Conservation (phyloP, 106 monocot species). For the Platanthera zijinensis region DNA sequence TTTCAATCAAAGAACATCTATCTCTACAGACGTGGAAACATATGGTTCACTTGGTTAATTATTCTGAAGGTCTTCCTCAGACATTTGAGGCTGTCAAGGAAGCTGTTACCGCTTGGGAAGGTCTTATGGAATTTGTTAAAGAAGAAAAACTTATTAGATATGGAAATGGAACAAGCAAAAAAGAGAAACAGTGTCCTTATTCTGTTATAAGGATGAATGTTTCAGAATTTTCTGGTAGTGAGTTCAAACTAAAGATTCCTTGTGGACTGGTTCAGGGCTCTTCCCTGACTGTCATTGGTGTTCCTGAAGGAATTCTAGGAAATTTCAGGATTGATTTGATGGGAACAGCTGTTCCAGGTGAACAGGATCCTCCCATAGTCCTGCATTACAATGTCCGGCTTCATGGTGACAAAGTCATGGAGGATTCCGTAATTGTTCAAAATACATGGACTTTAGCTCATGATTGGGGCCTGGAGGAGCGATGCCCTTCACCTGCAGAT, state of each 20-base stretch:
- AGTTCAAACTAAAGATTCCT: conserved; percentile 68
- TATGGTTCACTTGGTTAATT: conserved; percentile 40
- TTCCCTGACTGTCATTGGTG: conserved; percentile 83
- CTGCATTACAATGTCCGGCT: conserved; percentile 88
- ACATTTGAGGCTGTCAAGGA: conserved; percentile 79
- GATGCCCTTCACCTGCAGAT: conserved; percentile 58
- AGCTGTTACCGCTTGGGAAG: conserved; percentile 63
- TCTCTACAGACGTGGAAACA: conserved; percentile 75
- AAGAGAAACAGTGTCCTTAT: conserved; percentile 83
- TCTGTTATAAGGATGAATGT: conserved; percentile 82
- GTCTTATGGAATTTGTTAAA: conserved; percentile 54
- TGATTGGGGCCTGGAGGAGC: conserved; percentile 90
- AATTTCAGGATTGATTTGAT: conserved; percentile 74
- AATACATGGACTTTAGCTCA: conserved; percentile 82
- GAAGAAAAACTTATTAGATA: conserved; percentile 30
- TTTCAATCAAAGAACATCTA: conserved; percentile 40
- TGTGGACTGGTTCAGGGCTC: conserved; percentile 94
- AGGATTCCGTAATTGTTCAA: conserved; percentile 92
- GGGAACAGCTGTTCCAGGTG: conserved; percentile 74
- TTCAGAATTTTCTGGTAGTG: conserved; percentile 32
- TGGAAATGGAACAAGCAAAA: conserved; percentile 37
- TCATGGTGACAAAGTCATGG: conserved; percentile 82
- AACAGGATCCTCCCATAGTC: conserved; percentile 78
- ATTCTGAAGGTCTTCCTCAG: conserved; percentile 46
- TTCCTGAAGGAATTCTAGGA: conserved; percentile 70